Evolutionary conservation across 352 stramenopile species (phyloP), one percentile per base, ranked within the genome.

Genomic region (Globisporangium spiculum): DNA sequence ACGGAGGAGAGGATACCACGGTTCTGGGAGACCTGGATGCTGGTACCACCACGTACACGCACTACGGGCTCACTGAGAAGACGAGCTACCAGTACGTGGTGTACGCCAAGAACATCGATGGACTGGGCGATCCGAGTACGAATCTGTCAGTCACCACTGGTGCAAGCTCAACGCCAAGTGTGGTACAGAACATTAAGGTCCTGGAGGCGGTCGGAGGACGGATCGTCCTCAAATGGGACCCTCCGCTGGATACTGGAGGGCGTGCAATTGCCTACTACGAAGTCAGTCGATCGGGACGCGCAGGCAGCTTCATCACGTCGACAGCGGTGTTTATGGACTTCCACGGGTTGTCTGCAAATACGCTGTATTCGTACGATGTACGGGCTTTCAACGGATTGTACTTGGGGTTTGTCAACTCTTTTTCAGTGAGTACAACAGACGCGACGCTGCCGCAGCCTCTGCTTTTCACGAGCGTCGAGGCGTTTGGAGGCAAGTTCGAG

Each of bases 81-180:
- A 85, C 78, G 20, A 60, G 38, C 22, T 93, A 90, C 59, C 75
- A 50, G 7, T 87, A 88, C 32, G 48, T 62, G 1, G 72, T 90
- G 24, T 79, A 67, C 9, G 84, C 77, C 2, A 38, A 72, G 10
- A 93, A 93, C 69, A 32, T 73, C 66, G 72, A 90, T n/a, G 83
- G 81, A 27, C 30, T 68, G 0, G 78, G 83, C 5, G 48, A 71
- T 14, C 68, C 55, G 38, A 91, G 79, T 41, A 26, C 9, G 0
- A 30, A 75, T 26, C 26, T 75, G n/a, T 67, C 60, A 8, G 53
- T 62, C 1, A 60, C 60, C 0, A 87, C 80, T 1, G 36, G 38
- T 9, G 14, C 22, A 3, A 69, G 36, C 48, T 78, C 80, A 0
- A 20, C 53, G 18, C 78, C 80, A 3, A 68, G 55, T 1, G 9